A percentile compares a stretch with the other conserved stretches of the same genome.
These are phyloP conservation scores for Arthrobotrys conoides DNA, from an alignment of 2,329 filamentous ascomycete species.

Conservation along the genomic window DNA sequence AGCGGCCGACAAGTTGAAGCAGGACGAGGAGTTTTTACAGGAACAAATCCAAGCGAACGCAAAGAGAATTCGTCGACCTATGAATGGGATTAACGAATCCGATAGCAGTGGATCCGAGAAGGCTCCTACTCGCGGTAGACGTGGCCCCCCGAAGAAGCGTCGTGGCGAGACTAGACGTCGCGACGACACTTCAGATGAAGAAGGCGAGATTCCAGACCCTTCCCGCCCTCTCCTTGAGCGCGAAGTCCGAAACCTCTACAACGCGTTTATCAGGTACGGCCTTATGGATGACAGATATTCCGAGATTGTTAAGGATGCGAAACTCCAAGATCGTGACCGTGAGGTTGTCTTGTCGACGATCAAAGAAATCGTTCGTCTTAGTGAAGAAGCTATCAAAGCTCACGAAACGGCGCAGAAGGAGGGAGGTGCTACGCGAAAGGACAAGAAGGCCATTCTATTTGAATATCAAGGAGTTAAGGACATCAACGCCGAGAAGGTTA, in stretches of 20 bases:
- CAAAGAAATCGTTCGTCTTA: slow-evolving; percentile 77
- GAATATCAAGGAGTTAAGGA: slow-evolving; percentile 94
- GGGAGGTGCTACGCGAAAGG: slow-evolving; percentile 83
- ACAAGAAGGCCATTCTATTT: slow-evolving; percentile 95
- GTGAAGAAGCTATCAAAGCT: slow-evolving; percentile 74
- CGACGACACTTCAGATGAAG: slow-evolving; percentile 78
- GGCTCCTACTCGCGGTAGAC: slow-evolving; percentile 70
- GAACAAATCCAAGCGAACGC: slow-evolving; percentile 68
- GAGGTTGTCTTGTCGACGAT: slow-evolving; percentile 84
- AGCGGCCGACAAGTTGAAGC: slow-evolving; percentile 84
- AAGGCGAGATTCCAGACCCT: slow-evolving; percentile 80
- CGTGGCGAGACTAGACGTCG: slow-evolving; percentile 78
- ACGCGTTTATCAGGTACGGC: slow-evolving; percentile 90
- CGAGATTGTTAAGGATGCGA: slow-evolving; percentile 88
- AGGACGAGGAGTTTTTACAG: slow-evolving; percentile 66
- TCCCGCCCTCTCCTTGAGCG: slow-evolving; percentile 91
- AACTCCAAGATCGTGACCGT: slow-evolving; percentile 83
- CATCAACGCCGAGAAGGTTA: slow-evolving; percentile 93
- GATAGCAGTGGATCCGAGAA: slow-evolving; percentile 65
- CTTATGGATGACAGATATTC: slow-evolving; percentile 89
- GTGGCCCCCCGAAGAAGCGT: slow-evolving; percentile 76
- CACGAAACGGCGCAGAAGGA: slow-evolving; percentile 80
- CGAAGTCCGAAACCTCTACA: slow-evolving; percentile 90
- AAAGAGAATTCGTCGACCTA: slow-evolving; percentile 65
- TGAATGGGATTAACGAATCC: slow-evolving; percentile 65